phyloP scores from a whole-genome alignment of 2,329 filamentous ascomycete species.

The Aspergillus aculeatinus region DNA sequence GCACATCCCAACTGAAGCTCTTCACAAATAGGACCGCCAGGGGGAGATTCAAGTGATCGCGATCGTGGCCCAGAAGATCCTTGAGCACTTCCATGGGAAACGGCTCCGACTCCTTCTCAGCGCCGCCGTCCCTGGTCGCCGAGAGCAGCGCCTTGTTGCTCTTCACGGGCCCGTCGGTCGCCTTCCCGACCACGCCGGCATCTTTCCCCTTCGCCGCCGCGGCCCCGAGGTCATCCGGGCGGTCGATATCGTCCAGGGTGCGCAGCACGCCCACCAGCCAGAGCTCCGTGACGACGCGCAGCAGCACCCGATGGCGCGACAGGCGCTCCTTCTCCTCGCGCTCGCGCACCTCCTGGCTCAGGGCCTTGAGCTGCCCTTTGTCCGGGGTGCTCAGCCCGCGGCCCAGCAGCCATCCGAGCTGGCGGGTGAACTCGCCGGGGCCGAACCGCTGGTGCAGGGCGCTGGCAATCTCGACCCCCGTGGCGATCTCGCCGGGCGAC shows the following conservation, averaged over 20 bases:
- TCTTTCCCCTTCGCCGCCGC: constrained; percentile 52
- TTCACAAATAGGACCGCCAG: constrained; percentile 95
- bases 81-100: constrained; percentile 98
- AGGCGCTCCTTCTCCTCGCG: constrained; percentile 95
- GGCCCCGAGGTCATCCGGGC: constrained; percentile 60
- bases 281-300: constrained; percentile 89
- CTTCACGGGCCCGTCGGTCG: constrained; percentile 60
- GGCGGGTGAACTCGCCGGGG: constrained; percentile 82
- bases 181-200: constrained; percentile 44
- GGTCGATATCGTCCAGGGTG: constrained; percentile 70
- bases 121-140: constrained; percentile 58
- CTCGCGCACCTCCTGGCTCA: constrained; percentile 79
- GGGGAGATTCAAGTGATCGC: constrained; percentile 87
- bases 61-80: constrained; percentile 88
- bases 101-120: constrained; percentile 73
- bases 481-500: constrained; percentile 84
- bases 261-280: constrained; percentile 89
- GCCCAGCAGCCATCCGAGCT: constrained; percentile 87
- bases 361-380: constrained; percentile 74
- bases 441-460: constrained; percentile 96
- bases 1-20: constrained; percentile 90
- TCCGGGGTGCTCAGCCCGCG: constrained; percentile 90
- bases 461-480: constrained; percentile 88
- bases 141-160: constrained; percentile 58
- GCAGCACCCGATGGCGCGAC: constrained; percentile 76